Conservation (phyloP, 495 filamentous ascomycete species). For the Evansstolkia leycettana region DNA sequence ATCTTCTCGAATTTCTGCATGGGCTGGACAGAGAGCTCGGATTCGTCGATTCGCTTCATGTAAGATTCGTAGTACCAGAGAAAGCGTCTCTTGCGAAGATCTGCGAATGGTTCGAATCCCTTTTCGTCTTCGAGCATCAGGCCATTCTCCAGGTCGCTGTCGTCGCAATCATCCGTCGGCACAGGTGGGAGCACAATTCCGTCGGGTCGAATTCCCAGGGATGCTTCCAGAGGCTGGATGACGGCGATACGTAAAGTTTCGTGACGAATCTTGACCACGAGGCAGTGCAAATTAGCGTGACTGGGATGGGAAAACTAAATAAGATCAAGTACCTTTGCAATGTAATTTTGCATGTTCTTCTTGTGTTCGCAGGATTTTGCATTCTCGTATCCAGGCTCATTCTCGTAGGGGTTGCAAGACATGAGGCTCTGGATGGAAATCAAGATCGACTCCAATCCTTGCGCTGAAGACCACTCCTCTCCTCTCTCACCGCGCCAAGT, state of each 20-base stretch:
- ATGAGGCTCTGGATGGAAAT: constrained; percentile 95
- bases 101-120: constrained; percentile 62
- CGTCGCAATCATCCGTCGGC: constrained; percentile 38
- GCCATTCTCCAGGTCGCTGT: constrained; percentile 28
- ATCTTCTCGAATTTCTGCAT: constrained; percentile 55
- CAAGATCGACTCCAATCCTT: constrained; percentile 87
- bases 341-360: constrained; percentile 66
- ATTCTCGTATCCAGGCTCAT: constrained; percentile 87
- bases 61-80: constrained; percentile 94
- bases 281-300: background rate
- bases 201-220: constrained; percentile 50
- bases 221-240: constrained; percentile 71
- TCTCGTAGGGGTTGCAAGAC: constrained; percentile 88
- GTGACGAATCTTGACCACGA: constrained; percentile 70
- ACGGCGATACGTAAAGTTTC: constrained; percentile 82
- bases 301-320: background rate
- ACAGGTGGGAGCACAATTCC: constrained; percentile 18
- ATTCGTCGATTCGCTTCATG: constrained; percentile 46
- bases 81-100: constrained; percentile 84
- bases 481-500: constrained; percentile 86
- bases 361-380: constrained; percentile 54
- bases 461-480: constrained; percentile 92
- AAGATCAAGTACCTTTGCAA: constrained; percentile 56
- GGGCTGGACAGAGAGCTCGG: constrained; percentile 39
- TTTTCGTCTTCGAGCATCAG: constrained; percentile 32